A percentile compares a stretch with the other conserved stretches of the same genome.
phyloP scores from a whole-genome alignment of 345 rosid genomes.

The Excoecaria cochinchinensis region DNA sequence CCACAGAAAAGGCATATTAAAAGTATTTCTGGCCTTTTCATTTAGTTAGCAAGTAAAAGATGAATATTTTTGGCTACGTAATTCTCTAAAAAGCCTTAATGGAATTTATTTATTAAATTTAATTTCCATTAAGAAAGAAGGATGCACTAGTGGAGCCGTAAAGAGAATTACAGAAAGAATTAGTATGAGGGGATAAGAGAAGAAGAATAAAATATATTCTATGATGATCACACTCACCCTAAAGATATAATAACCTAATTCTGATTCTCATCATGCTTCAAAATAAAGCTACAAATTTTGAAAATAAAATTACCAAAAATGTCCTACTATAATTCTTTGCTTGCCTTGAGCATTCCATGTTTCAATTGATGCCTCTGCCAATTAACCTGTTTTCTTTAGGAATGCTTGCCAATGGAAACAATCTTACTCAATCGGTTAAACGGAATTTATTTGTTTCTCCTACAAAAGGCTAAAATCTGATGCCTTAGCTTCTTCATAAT shows the following conservation, averaged over 20 bases:
- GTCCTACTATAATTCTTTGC: slow-evolving; percentile 28
- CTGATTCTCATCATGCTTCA: slow-evolving; percentile 30
- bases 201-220: slow-evolving; percentile 22
- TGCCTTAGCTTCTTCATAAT: too few species aligned
- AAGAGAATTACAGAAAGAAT: slow-evolving; percentile 19
- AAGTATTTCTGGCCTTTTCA: not conserved
- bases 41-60: not conserved
- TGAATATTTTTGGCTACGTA: not conserved
- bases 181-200: slow-evolving; percentile 20
- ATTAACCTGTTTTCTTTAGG: not conserved
- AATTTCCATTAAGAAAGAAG: slow-evolving; percentile 5
- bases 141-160: slow-evolving; percentile 20
- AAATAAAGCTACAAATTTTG: slow-evolving; percentile 21
- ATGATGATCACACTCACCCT: slow-evolving; percentile 18
- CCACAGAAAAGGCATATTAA: not conserved
- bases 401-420: not conserved
- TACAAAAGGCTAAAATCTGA: too few species aligned
- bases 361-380: slow-evolving; percentile 27
- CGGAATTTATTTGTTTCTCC: too few species aligned
- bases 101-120: not conserved
- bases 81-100: slow-evolving; percentile 1
- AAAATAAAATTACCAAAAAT: slow-evolving; percentile 7
- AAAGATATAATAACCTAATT: slow-evolving; percentile 18
- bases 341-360: slow-evolving; percentile 32
- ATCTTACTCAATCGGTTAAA: not conserved